These are phyloP conservation scores for Mucor lusitanicus DNA, from an alignment of 371 early-diverging fungal species.

Conservation along the genomic window DNA sequence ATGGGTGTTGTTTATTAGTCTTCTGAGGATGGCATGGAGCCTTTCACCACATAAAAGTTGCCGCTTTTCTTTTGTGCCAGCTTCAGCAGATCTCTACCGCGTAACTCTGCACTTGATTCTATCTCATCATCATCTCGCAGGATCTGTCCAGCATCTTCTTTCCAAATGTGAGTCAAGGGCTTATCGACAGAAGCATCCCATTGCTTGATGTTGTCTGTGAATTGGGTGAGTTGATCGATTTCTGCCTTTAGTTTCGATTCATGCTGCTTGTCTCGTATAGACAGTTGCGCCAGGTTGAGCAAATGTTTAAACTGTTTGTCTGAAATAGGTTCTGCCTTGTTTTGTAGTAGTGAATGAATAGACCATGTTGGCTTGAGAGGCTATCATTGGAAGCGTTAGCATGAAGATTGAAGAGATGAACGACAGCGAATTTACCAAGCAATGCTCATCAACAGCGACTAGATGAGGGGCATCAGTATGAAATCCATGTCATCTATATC, in stretches of 20 bases:
- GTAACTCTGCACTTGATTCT: constrained; percentile 1
- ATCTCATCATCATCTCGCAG: constrained; percentile 19
- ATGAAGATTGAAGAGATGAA: background rate
- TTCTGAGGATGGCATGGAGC: constrained; percentile 11
- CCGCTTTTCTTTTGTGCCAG: constrained; percentile 35
- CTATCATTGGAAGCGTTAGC: background rate
- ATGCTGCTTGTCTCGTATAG: constrained; percentile 14
- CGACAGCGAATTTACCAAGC: constrained; percentile 8
- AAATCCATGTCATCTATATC: background rate
- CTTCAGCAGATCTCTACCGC: constrained; percentile 29
- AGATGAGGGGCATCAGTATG: background rate
- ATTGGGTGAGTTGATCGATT: constrained; percentile 33
- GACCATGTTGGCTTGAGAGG: constrained; percentile 41
- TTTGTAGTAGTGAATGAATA: constrained; percentile 23
- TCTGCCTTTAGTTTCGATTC: constrained; percentile 26
- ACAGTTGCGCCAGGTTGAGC: constrained; percentile 34
- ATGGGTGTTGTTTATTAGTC: background rate
- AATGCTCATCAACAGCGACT: constrained; percentile 16
- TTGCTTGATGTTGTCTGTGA: constrained; percentile 31
- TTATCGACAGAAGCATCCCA: constrained; percentile 18
- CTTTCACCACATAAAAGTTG: constrained; percentile 36
- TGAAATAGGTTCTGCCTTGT: constrained; percentile 18
- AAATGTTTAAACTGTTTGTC: constrained; percentile 38
- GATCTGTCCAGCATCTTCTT: constrained; percentile 20
- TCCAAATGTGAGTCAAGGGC: constrained; percentile 41